Evolutionary conservation across 208 protist genomes (phyloP).

Genomic region (Vickermania spadyakhi): DNA sequence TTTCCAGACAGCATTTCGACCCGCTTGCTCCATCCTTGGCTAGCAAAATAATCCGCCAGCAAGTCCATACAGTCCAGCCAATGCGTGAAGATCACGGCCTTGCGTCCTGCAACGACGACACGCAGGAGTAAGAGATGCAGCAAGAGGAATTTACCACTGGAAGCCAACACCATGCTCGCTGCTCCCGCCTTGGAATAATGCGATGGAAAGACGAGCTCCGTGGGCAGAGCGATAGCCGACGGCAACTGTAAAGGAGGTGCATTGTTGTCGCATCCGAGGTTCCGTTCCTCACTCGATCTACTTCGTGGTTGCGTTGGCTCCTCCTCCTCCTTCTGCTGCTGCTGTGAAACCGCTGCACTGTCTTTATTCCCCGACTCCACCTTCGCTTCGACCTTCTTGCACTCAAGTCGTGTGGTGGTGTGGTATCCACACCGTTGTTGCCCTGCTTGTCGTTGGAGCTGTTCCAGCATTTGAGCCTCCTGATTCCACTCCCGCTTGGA

Average conservation of each 20-base stretch:
- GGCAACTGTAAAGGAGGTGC: neutral
- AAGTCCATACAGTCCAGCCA: conserved; percentile 94
- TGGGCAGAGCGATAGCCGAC: too few species aligned
- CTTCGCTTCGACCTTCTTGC: neutral
- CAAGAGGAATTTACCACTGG: conserved; percentile 91
- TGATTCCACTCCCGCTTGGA: neutral
- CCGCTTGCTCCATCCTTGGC: conserved; percentile 26
- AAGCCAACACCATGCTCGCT: conserved; percentile 22
- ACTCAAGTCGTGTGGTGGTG: too few species aligned
- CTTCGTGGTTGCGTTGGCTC: neutral
- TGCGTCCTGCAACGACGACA: conserved; percentile 32
- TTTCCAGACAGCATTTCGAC: conserved; percentile 52
- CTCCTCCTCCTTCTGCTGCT: neutral
- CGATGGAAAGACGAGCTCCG: neutral
- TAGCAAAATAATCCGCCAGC: conserved; percentile 80
- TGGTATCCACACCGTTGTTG: too few species aligned
- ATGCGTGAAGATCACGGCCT: conserved; percentile 97
- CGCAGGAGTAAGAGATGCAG: conserved; percentile 69
- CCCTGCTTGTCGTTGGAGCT: too few species aligned
- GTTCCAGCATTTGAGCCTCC: too few species aligned
- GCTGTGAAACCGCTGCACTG: neutral
- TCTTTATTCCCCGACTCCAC: neutral
- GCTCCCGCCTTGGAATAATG: conserved; percentile 11
- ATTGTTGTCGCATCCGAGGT: neutral
- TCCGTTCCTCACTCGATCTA: neutral